Conservation (phyloP, 345 rosid species). For the Salix viminalis region DNA sequence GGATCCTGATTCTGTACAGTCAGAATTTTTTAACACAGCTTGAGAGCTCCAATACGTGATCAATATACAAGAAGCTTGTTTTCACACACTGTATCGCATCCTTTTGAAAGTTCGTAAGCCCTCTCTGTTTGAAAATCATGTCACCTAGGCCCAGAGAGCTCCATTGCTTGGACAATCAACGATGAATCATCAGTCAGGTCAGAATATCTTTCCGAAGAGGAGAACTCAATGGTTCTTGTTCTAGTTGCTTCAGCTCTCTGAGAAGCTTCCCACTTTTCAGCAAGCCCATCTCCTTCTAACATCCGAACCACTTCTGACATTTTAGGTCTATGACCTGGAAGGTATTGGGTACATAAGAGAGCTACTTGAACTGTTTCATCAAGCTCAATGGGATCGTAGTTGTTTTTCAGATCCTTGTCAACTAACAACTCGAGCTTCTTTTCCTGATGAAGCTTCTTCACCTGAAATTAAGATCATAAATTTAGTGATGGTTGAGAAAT, state of each 20-base stretch:
- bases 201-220: constrained; percentile 68
- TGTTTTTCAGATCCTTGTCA: constrained; percentile 74
- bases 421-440: constrained; percentile 78
- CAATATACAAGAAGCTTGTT: constrained; percentile 29
- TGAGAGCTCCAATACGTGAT: constrained; percentile 18
- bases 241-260: constrained; percentile 63
- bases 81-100: not conserved
- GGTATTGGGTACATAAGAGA: constrained; percentile 75
- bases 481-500: not conserved
- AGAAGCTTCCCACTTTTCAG: constrained; percentile 96
- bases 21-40: constrained; percentile 19
- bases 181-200: constrained; percentile 90
- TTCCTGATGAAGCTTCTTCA: constrained; percentile 79
- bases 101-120: not conserved
- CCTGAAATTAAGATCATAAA: constrained; percentile 38
- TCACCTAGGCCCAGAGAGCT: constrained; percentile 94
- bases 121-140: constrained; percentile 5
- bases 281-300: constrained; percentile 95
- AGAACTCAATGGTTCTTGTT: constrained; percentile 62
- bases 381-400: constrained; percentile 64
- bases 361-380: constrained; percentile 91
- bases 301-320: constrained; percentile 96
- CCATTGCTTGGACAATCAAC: constrained; percentile 77
- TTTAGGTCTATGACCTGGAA: constrained; percentile 75
- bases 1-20: constrained; percentile 36